These are phyloP conservation scores for Ophiosphaerella narmari DNA, from an alignment of 2,329 filamentous ascomycete species.

Conservation along the genomic window DNA sequence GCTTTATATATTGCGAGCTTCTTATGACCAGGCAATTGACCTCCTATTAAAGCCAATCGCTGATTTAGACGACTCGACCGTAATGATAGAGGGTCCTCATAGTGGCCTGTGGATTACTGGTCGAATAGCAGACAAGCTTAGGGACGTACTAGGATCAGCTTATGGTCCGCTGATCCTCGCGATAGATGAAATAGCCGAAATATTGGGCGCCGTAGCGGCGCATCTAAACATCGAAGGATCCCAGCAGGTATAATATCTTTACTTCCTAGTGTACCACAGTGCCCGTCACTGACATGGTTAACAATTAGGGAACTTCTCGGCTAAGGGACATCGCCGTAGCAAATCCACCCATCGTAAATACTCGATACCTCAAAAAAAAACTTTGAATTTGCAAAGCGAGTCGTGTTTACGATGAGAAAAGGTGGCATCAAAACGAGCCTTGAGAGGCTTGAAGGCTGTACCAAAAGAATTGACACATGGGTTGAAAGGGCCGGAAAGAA, in stretches of 20 bases:
- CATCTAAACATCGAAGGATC: constrained; percentile 2
- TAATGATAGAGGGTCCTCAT: neutral
- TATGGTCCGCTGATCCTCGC: neutral
- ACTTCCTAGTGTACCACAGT: neutral
- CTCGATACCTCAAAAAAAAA: neutral
- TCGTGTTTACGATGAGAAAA: constrained; percentile 2
- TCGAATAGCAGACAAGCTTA: neutral
- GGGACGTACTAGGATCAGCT: neutral
- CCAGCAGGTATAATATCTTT: neutral
- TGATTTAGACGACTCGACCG: neutral
- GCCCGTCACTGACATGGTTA: neutral
- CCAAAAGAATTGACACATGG: neutral
- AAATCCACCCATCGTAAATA: neutral
- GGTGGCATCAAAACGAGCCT: neutral
- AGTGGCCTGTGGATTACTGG: neutral
- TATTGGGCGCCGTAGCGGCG: neutral
- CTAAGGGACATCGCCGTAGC: neutral
- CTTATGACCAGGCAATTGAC: neutral
- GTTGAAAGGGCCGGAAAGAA: neutral
- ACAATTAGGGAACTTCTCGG: neutral
- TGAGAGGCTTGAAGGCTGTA: neutral
- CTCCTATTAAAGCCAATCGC: neutral
- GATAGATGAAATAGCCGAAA: constrained; percentile 1
- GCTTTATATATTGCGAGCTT: neutral
- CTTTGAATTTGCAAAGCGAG: neutral